Evolutionary conservation across 2,329 filamentous ascomycete species (phyloP).

Genomic region (Raffaelea ambrosiae): DNA sequence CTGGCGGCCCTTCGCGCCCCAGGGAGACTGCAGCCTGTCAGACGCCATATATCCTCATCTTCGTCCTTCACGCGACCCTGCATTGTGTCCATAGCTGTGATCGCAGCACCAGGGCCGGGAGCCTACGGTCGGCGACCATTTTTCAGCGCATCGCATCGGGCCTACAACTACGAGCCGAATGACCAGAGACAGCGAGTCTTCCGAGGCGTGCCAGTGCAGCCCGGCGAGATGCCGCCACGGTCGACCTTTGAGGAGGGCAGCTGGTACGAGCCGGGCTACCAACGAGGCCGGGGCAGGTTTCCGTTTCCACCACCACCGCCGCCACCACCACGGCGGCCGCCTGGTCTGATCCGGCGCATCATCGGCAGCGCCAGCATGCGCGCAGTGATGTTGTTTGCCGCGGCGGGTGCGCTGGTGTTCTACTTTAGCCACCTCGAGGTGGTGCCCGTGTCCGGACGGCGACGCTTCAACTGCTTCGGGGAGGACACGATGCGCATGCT

Average conservation of each 20-base stretch:
- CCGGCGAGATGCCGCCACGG: conserved; percentile 10
- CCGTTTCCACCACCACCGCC: neutral
- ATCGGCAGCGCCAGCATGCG: conserved; percentile 23
- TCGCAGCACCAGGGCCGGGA: too few species aligned
- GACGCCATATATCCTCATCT: too few species aligned
- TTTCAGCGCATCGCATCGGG: neutral
- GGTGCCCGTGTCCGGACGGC: conserved; percentile 63
- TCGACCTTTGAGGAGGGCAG: conserved; percentile 4
- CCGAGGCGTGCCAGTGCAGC: conserved; percentile 8
- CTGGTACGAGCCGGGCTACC: neutral
- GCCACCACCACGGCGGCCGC: neutral
- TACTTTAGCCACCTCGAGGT: conserved; percentile 63
- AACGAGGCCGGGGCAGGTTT: neutral
- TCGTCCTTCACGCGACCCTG: too few species aligned
- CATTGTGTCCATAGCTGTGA: too few species aligned
- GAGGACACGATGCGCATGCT: conserved; percentile 45
- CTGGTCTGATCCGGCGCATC: conserved; percentile 3
- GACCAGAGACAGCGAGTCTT: conserved; percentile 3
- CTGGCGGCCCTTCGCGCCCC: too few species aligned
- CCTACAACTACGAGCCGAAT: conserved; percentile 11
- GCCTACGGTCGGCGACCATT: neutral
- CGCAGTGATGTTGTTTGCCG: conserved; percentile 30
- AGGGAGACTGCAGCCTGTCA: too few species aligned
- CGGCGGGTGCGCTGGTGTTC: conserved; percentile 41
- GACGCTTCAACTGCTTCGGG: conserved; percentile 63